Conservation (phyloP, 148 eudicot genomes). For the Heliosperma pusillum region DNA sequence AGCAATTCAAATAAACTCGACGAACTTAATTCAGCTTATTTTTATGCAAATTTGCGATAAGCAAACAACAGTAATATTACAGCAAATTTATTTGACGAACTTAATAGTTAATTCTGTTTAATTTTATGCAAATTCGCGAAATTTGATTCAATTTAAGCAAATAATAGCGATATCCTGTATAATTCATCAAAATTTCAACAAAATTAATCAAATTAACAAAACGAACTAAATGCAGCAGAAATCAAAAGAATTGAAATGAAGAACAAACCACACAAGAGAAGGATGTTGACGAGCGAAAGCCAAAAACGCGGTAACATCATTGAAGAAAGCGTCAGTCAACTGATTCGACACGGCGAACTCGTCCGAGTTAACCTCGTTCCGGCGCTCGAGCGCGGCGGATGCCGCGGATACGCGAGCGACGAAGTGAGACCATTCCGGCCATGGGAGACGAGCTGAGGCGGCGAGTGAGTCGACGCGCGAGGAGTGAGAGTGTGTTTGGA, state of each 20-base stretch:
- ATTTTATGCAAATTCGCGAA: no score
- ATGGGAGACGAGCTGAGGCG: slow-evolving; percentile 23
- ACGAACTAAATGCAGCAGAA: background rate
- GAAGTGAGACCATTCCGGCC: slow-evolving; percentile 58
- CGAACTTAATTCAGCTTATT: no score
- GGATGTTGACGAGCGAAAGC: slow-evolving; percentile 48
- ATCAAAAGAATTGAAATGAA: background rate
- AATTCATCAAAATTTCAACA: background rate
- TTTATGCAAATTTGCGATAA: background rate
- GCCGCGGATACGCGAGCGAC: slow-evolving; percentile 19
- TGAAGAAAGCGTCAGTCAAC: slow-evolving; percentile 41
- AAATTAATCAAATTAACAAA: background rate
- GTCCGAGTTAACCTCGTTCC: slow-evolving; percentile 7
- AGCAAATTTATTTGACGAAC: no score
- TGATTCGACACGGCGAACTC: slow-evolving; percentile 34
- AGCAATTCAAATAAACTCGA: no score
- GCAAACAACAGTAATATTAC: no score
- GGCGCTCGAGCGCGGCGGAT: slow-evolving; percentile 14
- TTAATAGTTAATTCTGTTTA: no score
- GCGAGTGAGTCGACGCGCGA: background rate
- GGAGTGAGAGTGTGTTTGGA: slow-evolving; percentile 28
- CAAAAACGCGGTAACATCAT: slow-evolving; percentile 41
- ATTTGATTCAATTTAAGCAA: no score
- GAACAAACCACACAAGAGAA: slow-evolving; percentile 47
- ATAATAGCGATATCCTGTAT: no score